These are phyloP conservation scores for Xylaria venustula DNA, from an alignment of 495 filamentous ascomycete genomes.

Conservation along the genomic window DNA sequence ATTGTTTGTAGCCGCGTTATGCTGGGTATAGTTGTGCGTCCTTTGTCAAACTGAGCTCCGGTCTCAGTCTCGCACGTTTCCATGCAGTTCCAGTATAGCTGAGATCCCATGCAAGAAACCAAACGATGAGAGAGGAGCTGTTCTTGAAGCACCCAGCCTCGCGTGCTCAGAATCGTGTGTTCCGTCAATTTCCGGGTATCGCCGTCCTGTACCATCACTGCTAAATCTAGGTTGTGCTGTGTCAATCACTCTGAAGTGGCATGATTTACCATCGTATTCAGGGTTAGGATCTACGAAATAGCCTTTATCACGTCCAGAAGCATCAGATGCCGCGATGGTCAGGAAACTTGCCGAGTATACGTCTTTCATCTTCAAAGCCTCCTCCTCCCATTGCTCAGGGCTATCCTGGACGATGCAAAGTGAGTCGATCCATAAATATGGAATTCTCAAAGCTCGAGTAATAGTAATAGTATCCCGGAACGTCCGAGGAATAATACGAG, in stretches of 20 bases:
- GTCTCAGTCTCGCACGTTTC: background rate
- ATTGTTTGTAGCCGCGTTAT: no score
- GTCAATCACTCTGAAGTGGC: no score
- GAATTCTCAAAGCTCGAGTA: background rate
- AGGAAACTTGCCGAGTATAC: background rate
- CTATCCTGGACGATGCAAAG: background rate
- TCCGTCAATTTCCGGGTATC: background rate
- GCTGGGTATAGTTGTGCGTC: no score
- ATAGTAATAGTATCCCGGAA: background rate
- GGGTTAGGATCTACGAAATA: background rate
- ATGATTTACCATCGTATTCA: no score
- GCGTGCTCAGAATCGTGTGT: background rate
- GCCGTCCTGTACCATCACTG: background rate
- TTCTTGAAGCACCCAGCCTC: background rate
- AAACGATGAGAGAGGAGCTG: background rate
- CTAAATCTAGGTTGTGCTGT: background rate
- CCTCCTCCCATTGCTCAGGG: background rate
- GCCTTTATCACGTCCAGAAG: background rate
- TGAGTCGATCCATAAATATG: background rate
- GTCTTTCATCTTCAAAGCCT: background rate
- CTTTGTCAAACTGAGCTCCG: background rate
- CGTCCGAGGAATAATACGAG: background rate
- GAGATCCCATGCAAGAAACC: background rate
- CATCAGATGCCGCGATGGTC: background rate
- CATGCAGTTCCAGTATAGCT: background rate